Evolutionary conservation across 306 rosid species (phyloP).

Genomic region (Casuarina glauca): DNA sequence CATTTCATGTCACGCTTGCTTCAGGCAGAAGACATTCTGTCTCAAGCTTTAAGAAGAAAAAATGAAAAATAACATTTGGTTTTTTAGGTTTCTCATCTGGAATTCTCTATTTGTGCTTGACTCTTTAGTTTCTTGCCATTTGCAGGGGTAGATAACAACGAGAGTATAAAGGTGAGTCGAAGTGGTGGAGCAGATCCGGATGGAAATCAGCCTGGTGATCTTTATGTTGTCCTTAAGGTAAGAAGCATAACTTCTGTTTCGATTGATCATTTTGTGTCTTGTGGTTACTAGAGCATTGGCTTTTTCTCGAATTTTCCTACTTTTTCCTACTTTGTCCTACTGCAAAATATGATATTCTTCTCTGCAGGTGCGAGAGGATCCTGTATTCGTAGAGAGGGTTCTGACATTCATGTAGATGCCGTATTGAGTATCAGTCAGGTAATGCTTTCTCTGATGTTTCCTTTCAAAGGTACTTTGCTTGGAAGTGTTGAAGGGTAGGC

Average conservation of each 20-base stretch:
- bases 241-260: constrained; percentile 7
- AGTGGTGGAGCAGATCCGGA: constrained; percentile 94
- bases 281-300: background rate
- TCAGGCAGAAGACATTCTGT: background rate
- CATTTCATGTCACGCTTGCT: background rate
- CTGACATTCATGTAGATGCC: constrained; percentile 88
- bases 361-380: constrained; percentile 78
- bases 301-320: background rate
- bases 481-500: background rate
- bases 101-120: constrained; percentile 7
- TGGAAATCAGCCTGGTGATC: constrained; percentile 85
- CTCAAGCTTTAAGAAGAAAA: background rate
- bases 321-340: background rate
- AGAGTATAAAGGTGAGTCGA: constrained; percentile 56
- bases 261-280: background rate
- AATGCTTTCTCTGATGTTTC: background rate
- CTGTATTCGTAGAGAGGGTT: constrained; percentile 86
- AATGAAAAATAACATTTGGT: background rate
- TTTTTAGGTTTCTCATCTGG: background rate
- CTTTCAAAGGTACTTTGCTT: background rate
- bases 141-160: constrained; percentile 75
- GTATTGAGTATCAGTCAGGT: constrained; percentile 85
- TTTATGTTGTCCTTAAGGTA: constrained; percentile 71
- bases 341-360: background rate
- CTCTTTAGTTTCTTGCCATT: constrained; percentile 23